Conservation (phyloP, 169 alveolate species). For the Eimeria praecox region DNA sequence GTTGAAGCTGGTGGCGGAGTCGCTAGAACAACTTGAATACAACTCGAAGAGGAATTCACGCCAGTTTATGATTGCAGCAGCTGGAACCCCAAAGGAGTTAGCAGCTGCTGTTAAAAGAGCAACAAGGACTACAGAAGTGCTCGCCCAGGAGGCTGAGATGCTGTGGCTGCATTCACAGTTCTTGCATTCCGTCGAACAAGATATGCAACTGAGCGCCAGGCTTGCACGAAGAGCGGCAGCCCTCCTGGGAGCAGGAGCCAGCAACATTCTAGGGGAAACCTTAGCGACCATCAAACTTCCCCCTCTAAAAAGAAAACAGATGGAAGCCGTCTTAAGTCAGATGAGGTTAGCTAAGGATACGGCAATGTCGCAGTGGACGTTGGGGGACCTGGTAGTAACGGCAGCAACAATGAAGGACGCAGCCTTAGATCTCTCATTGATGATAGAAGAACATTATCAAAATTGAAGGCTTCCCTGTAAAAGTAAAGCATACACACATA, state of each 20-base stretch:
- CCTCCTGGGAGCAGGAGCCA: not conserved
- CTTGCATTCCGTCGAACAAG: not conserved
- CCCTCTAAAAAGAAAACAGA: not conserved
- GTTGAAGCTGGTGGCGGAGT: not conserved
- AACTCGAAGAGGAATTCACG: not conserved
- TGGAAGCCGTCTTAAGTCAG: not conserved
- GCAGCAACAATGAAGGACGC: conserved; percentile 9
- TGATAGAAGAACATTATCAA: not conserved
- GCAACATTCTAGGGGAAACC: not conserved
- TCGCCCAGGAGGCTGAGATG: not conserved
- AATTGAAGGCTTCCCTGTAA: too few species aligned
- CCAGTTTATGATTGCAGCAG: not conserved
- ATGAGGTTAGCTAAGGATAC: not conserved
- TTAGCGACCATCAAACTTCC: not conserved
- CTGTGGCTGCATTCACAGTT: conserved; percentile 19
- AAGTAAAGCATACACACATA: not conserved
- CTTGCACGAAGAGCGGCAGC: conserved; percentile 1
- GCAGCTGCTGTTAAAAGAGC: not conserved
- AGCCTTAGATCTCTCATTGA: not conserved
- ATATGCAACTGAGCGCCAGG: not conserved
- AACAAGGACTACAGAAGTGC: not conserved
- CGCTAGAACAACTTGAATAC: conserved; percentile 7
- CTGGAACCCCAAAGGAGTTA: not conserved
- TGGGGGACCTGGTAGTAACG: not conserved
- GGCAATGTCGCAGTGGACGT: not conserved